Evolutionary conservation across 495 filamentous ascomycete genomes (phyloP), one percentile per base, ranked within the genome.

Genomic region (Penicillium riverlandense): DNA sequence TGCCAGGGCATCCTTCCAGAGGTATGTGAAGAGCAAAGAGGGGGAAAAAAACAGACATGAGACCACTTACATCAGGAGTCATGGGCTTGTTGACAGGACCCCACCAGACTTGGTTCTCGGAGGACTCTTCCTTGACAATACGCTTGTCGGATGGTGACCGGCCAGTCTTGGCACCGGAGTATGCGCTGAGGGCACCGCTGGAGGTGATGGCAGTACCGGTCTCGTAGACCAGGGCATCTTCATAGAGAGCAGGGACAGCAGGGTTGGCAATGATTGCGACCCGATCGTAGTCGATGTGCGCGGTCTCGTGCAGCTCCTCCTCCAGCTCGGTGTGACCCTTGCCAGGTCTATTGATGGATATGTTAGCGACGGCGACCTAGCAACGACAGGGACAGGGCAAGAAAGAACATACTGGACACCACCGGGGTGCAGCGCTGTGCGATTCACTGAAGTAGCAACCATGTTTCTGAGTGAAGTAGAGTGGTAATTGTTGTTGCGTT

Each of bases 1-100:
- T 65, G 63, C 63, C 61, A 55, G 60, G 58, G 48, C 48, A 50
- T 42, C 15, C 37, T 39, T 38, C 38, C 38, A n/a, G 44, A 35
- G 41, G 44, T 40, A 40, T 50, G 44, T 50, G 50, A 31, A 55
- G 48, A 43, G 31, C 40, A 52, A 56, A 33, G 16, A 46, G 8
- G n/a, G n/a, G n/a, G 13, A 45, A 39, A 28, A 34, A 50, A 33
- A 31, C 42, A 50, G 22, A 22, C 22, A 6, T 4, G 0, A 4
- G 22, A 33, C 12, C 29, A 78, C 90, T 83, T 82, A 98, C 92
- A 72, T 97, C 91, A 54, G 90, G 86, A 49, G 80, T 83, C 92
- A 98, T 98, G 43, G 92, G 86, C 81, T 96, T 96, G 77, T 98
- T 98, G 52, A 98, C 92, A 35, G 92, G 92, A 52, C 86, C 91